Evolutionary conservation across 768 basidiomycete genomes (phyloP), one percentile per base, ranked within the genome.

Genomic region (Tremella mesenterica): DNA sequence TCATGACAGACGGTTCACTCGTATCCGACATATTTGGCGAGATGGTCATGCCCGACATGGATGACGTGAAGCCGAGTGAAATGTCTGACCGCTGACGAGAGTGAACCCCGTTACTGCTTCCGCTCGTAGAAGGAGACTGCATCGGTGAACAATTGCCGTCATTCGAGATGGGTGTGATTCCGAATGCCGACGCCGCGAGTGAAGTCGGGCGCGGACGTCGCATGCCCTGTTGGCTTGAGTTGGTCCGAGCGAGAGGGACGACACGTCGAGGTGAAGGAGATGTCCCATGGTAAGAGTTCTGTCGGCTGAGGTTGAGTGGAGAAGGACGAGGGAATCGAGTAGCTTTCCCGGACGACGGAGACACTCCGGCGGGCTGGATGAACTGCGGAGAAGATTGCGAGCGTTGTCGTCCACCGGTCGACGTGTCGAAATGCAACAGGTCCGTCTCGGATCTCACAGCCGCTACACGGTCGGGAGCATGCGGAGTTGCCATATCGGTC

Each of bases 101-200:
- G 26, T 66, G 67, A 21, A 44, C 44, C 16, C 60, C 52, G 21
- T 21, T 38, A 7, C 44, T 48, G 13, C 34, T 34, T 9, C 31
- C 31, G 26, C 56, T 56, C 13, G 51, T 59, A 8, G 63, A 49
- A 4, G 68, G 60, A 4, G 65, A 61, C 1, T 48, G 38, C 2
- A 62, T n/a, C 4, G 71, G 62, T 1, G 60, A 65, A 14, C 56
- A 58, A 13, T 33, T 20, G 1, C 45, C 56, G n/a, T 60, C 57
- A 16, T 59, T 59, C 8, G 38, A 41, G 14, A 72, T 45, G 12
- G 67, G 64, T 2, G 71, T 70, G 52, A 72, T 63, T 18, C 71
- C 71, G 33, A 72, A 72, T 3, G 71, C 71, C 14, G 71, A 70
- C 33, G 71, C 71, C 1, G 69, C 71, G 7, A 72, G 57, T 46